A percentile compares a stretch with the other conserved stretches of the same genome.
Conservation (phyloP, 2,329 filamentous ascomycete genomes). For the Trichoderma polysporum region DNA sequence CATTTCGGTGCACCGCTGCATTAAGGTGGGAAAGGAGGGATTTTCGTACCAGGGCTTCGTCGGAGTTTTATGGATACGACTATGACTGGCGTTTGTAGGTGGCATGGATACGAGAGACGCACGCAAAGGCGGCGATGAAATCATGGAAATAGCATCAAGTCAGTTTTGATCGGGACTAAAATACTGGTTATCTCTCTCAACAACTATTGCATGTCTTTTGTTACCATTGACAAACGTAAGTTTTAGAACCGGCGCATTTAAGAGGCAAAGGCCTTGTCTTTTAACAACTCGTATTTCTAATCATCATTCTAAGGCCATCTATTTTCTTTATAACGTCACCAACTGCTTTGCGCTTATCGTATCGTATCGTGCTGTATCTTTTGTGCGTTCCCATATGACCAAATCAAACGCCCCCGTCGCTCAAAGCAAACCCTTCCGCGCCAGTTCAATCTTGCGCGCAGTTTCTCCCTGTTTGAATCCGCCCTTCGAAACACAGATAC, state of each 20-base stretch:
- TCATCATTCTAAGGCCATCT: background rate
- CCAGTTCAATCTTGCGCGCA: constrained; percentile 73
- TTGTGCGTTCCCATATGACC: background rate
- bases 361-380: background rate
- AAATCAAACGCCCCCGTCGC: background rate
- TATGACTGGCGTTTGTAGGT: constrained; percentile 10
- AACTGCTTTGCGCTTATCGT: background rate
- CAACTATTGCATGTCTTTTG: background rate
- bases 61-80: constrained; percentile 12
- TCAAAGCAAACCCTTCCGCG: constrained; percentile 72
- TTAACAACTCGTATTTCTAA: background rate
- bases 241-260: background rate
- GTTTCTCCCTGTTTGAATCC: constrained; percentile 72
- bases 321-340: background rate
- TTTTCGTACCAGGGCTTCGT: background rate
- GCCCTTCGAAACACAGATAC: constrained; percentile 72
- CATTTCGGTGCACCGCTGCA: constrained; percentile 5
- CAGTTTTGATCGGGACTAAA: background rate
- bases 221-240: background rate
- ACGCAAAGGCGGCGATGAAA: background rate
- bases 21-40: background rate
- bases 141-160: background rate
- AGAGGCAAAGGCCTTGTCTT: background rate
- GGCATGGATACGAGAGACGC: background rate
- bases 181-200: background rate